Base-by-base conservation (phyloP, 2,329 filamentous ascomycete genomes). In the Pseudogymnoascus sp. region DNA sequence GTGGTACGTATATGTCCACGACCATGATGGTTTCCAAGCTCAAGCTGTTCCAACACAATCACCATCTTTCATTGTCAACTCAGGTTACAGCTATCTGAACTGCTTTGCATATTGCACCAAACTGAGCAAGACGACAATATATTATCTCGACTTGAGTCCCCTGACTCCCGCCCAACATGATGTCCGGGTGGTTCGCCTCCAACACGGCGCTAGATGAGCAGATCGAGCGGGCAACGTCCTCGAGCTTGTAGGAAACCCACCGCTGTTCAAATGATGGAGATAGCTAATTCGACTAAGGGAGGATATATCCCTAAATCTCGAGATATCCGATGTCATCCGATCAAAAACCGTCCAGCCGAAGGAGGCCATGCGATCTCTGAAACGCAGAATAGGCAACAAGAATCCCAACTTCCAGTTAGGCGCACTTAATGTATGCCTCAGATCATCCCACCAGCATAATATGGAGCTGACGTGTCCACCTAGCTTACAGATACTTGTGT, bases 311-410 rank as follows among this genome's bases (percentile, higher is more conserved):
- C 84, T 97, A 68, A 97, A 97, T 74, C 86, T 99, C 71, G 94
- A 99, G 76, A 97, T 99, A 69, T 97, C 93, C 74, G 94, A 99
- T 78, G 81, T 96, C 68, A 97, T 99, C 74, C 86, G 94, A 69
- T 97, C 92, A 70, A 97, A 97, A 79, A 96, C 91, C 16, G 93
- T 99, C 58, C 91, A 92, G 74, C 93, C 94, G 60, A 97, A 93
- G 75, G 94, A 99, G 76, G 94, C 94, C 64, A 99, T 99, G 94
- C 90, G 91, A 73, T 93, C 91, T 43, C 79, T 99, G 70, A 97
- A 97, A 78, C 86, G 86, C 72, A 87, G 94, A 73, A 91, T 99
- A 79, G 91, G 90, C 75, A 91, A 96, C 80, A 96, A 92, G 80
- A 99, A 99, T 72, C 94, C 94, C 35, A 99, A 99, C 74, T 87